A percentile compares a stretch with the other conserved stretches of the same genome.
Evolutionary conservation across 345 rosid genomes (phyloP).

Genomic region (Eucalyptus globulus): DNA sequence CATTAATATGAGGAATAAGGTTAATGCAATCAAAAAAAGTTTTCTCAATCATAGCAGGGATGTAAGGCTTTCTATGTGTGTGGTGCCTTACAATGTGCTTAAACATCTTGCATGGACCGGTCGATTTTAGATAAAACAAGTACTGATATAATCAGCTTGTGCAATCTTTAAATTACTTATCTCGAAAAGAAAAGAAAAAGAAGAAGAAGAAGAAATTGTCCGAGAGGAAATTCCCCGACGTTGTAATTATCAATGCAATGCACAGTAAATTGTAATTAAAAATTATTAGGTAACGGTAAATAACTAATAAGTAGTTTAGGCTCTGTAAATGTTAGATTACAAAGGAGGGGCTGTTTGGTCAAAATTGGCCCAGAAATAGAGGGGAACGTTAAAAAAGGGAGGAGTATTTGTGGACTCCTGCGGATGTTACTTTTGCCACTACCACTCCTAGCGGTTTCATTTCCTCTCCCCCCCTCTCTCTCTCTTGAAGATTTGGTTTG

Average conservation of each 20-base stretch:
- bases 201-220: not conserved
- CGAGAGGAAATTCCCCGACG: not conserved
- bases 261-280: not conserved
- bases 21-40: not conserved
- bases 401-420: not conserved
- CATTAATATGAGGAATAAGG: not conserved
- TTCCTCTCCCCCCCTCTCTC: not conserved
- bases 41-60: not conserved
- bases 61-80: not conserved
- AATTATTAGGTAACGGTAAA: not conserved
- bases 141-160: not conserved
- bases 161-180: not conserved
- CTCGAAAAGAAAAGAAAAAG: not conserved
- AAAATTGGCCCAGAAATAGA: not conserved
- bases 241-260: not conserved
- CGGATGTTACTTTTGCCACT: not conserved
- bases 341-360: not conserved
- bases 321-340: not conserved
- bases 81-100: not conserved
- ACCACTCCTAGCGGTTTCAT: not conserved
- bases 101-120: not conserved
- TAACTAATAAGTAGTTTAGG: not conserved
- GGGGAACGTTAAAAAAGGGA: not conserved
- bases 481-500: constrained; percentile 9
- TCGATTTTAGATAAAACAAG: not conserved